Conservation (phyloP, 495 filamentous ascomycete species). For the Penicillium ucsense region DNA sequence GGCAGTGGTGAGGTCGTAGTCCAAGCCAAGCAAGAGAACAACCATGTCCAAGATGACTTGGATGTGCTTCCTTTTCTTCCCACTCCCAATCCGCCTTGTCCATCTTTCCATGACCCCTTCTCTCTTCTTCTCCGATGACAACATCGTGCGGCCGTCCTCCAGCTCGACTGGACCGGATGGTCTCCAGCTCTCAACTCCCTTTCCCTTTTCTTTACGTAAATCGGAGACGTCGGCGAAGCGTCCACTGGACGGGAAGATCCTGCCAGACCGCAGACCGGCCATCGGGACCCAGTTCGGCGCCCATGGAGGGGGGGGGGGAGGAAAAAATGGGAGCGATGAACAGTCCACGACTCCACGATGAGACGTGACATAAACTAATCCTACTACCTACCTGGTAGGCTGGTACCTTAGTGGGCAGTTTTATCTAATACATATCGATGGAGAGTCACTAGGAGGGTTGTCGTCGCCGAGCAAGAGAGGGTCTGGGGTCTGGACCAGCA, state of each 20-base stretch:
- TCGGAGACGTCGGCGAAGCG: constrained; percentile 14
- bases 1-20: no score
- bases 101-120: background rate
- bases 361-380: no score
- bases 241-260: constrained; percentile 13
- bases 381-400: no score
- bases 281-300: constrained; percentile 10
- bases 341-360: no score
- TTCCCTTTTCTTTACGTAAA: constrained; percentile 28
- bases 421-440: no score
- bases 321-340: background rate
- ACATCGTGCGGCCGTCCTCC: constrained; percentile 3
- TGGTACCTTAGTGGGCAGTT: no score
- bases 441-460: no score
- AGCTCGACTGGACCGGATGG: constrained; percentile 2
- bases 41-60: no score
- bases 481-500: no score
- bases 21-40: no score
- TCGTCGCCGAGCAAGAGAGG: no score
- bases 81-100: background rate
- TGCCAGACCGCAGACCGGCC: constrained; percentile 6
- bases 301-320: background rate
- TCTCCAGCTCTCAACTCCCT: background rate
- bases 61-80: no score
- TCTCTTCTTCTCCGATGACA: constrained; percentile 4